phyloP scores from a whole-genome alignment of 331 rosid genomes.

The Spiraea crenata region DNA sequence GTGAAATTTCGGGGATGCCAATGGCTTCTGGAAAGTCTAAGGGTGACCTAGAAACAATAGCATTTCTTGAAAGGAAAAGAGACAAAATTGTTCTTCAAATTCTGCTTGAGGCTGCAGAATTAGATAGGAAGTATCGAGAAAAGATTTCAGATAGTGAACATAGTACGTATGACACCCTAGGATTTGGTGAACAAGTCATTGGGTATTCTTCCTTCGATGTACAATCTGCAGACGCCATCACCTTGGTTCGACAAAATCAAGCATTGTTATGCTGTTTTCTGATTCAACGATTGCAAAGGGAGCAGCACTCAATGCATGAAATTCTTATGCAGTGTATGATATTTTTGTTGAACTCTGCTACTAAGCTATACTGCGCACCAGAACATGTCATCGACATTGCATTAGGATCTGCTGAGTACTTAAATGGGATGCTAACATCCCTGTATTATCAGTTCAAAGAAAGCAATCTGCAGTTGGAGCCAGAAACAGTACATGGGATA shows the following conservation, averaged over 20 bases:
- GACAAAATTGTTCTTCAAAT: conserved; percentile 75
- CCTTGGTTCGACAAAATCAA: conserved; percentile 92
- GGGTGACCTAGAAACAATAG: conserved; percentile 54
- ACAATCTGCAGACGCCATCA: conserved; percentile 75
- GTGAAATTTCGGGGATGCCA: conserved; percentile 33
- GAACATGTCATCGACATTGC: conserved; percentile 73
- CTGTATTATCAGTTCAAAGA: conserved; percentile 57
- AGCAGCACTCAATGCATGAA: conserved; percentile 82
- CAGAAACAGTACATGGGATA: conserved; percentile 61
- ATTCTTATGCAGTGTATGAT: conserved; percentile 85
- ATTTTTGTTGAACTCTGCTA: conserved; percentile 74
- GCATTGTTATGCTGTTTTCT: conserved; percentile 72
- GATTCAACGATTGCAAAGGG: conserved; percentile 52
- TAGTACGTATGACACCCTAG: conserved; percentile 41
- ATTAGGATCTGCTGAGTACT: conserved; percentile 72
- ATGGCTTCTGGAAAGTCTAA: conserved; percentile 46
- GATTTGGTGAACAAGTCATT: conserved; percentile 62
- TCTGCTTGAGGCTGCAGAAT: conserved; percentile 86
- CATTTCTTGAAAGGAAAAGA: conserved; percentile 67
- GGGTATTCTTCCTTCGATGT: conserved; percentile 58
- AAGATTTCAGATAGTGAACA: conserved; percentile 42
- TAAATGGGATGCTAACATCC: conserved; percentile 61
- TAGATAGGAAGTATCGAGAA: conserved; percentile 63
- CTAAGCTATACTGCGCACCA: conserved; percentile 69
- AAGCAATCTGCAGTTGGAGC: conserved; percentile 45